phyloP scores from a whole-genome alignment of 1,284 basidiomycete species.

The Pisolithus thermaeus region DNA sequence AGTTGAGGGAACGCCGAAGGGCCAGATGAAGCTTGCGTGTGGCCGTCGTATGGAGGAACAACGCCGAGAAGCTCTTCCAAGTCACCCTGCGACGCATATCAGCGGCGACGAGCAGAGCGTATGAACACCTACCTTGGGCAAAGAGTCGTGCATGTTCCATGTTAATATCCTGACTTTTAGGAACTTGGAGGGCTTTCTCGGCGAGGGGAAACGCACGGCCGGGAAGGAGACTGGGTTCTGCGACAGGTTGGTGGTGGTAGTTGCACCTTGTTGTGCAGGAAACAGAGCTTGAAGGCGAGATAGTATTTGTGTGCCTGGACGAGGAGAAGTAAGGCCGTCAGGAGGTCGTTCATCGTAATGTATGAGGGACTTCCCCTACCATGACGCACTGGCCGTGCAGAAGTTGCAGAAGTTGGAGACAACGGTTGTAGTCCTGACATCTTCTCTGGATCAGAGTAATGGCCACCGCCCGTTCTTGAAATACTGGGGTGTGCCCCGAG shows the following conservation, averaged over 20 bases:
- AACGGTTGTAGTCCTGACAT: constrained; percentile 15
- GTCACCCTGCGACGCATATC: constrained; percentile 50
- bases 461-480: constrained; percentile 25
- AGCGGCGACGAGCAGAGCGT: constrained; percentile 1
- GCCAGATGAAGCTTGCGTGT: constrained; percentile 22
- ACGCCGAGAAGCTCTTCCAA: constrained; percentile 68
- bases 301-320: constrained; percentile 33
- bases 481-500: constrained; percentile 15
- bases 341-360: constrained; percentile 1
- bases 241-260: constrained; percentile 11
- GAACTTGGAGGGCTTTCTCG: constrained; percentile 33
- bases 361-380: constrained; percentile 12
- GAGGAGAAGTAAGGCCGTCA: background rate
- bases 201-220: constrained; percentile 19
- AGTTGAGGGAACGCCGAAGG: constrained; percentile 43
- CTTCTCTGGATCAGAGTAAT: constrained; percentile 10
- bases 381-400: constrained; percentile 19
- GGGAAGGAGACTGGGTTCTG: constrained; percentile 17
- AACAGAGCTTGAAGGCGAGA: constrained; percentile 42
- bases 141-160: constrained; percentile 77
- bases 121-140: constrained; percentile 53
- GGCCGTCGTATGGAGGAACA: constrained; percentile 46
- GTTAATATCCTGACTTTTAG: constrained; percentile 48
- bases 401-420: constrained; percentile 15
- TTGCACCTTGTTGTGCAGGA: constrained; percentile 23